Evolutionary conservation across 345 rosid species (phyloP).

Genomic region (Anastatica hierochuntica): DNA sequence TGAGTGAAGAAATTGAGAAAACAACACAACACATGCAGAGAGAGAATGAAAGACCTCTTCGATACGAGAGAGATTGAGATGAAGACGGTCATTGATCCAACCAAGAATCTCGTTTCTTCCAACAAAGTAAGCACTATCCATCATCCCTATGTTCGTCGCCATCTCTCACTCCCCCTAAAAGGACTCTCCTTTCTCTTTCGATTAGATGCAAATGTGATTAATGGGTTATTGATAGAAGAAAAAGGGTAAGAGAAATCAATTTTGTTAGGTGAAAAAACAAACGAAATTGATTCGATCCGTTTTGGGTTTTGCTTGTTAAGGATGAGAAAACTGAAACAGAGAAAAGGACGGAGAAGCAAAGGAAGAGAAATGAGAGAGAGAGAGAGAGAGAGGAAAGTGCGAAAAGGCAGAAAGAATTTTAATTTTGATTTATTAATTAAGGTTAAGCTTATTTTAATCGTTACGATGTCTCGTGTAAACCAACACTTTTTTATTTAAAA

Average conservation of each 20-base stretch:
- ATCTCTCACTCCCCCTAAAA: slow-evolving; percentile 29
- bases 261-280: too few species aligned
- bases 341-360: slow-evolving; percentile 28
- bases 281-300: slow-evolving; percentile 30
- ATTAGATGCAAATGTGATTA: slow-evolving; percentile 9
- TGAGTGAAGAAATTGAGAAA: too few species aligned
- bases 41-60: slow-evolving; percentile 54
- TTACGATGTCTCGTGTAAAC: slow-evolving; percentile 19
- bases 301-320: slow-evolving; percentile 26
- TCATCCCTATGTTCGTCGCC: slow-evolving; percentile 92
- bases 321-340: slow-evolving; percentile 27
- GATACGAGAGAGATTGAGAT: slow-evolving; percentile 77
- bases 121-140: slow-evolving; percentile 96
- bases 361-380: neutral
- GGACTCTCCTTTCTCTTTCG: neutral
- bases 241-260: neutral
- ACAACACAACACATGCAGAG: too few species aligned
- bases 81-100: slow-evolving; percentile 89
- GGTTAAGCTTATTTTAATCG: slow-evolving; percentile 18
- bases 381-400: neutral
- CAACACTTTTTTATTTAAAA: neutral
- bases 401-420: neutral
- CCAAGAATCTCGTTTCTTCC: slow-evolving; percentile 88
- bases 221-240: slow-evolving; percentile 1
- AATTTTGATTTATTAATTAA: neutral